phyloP scores from a whole-genome alignment of 139 green algal species.

The Picochlorum sp. region DNA sequence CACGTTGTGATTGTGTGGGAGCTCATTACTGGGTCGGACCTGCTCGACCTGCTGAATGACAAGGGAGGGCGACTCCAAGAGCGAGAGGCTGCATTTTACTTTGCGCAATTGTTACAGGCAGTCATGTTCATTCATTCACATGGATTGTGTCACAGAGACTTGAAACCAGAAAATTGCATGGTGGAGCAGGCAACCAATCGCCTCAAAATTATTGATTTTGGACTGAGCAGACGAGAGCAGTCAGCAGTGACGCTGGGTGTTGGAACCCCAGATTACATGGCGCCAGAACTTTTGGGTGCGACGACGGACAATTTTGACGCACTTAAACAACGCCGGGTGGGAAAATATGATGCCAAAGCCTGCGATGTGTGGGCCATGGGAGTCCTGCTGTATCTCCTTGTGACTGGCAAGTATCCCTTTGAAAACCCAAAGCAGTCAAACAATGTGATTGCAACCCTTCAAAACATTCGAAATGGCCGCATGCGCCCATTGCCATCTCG shows the following conservation, averaged over 20 bases:
- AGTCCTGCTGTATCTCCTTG: slow-evolving; percentile 75
- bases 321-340: slow-evolving; percentile 8
- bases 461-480: slow-evolving; percentile 12
- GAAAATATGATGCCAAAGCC: slow-evolving; percentile 48
- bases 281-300: slow-evolving; percentile 51
- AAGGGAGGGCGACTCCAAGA: slow-evolving; percentile 50
- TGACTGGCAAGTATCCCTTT: slow-evolving; percentile 65
- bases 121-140: slow-evolving; percentile 57
- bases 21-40: slow-evolving; percentile 65
- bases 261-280: slow-evolving; percentile 68
- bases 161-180: slow-evolving; percentile 80
- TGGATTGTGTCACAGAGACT: slow-evolving; percentile 66
- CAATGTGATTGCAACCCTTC: slow-evolving; percentile 29
- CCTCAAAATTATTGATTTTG: slow-evolving; percentile 78
- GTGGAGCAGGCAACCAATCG: slow-evolving; percentile 40
- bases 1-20: slow-evolving; percentile 55
- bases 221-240: slow-evolving; percentile 61
- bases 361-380: slow-evolving; percentile 76
- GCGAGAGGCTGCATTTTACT: slow-evolving; percentile 52
- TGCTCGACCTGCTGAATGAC: slow-evolving; percentile 79
- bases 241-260: slow-evolving; percentile 55
- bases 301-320: background rate
- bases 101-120: slow-evolving; percentile 52
- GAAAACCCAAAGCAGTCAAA: slow-evolving; percentile 34
- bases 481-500: slow-evolving; percentile 5